A percentile compares a stretch with the other conserved stretches of the same genome.
Evolutionary conservation across 2,329 filamentous ascomycete genomes (phyloP).

Genomic region (Sporothrix humicola): DNA sequence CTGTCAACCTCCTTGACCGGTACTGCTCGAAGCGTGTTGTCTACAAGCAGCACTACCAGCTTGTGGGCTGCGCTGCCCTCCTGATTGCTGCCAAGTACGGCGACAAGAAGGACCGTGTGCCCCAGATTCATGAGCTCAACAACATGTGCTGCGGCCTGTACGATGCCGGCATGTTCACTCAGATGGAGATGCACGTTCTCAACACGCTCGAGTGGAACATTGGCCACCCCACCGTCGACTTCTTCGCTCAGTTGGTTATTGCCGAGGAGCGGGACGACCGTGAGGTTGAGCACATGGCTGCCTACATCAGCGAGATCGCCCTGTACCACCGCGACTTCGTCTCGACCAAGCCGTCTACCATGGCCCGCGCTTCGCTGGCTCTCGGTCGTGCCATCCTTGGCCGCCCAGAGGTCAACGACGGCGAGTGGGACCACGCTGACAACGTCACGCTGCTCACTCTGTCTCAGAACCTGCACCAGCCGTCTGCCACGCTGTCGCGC

Average conservation of each 20-base stretch:
- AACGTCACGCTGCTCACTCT: conserved; percentile 67
- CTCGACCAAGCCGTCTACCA: conserved; percentile 85
- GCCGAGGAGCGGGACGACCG: conserved; percentile 78
- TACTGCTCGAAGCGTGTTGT: conserved; percentile 98
- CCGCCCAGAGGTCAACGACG: conserved; percentile 75
- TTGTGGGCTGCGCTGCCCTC: conserved; percentile 93
- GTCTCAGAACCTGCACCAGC: conserved; percentile 64
- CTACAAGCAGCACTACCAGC: conserved; percentile 98
- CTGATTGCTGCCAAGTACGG: conserved; percentile 98
- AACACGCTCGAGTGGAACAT: conserved; percentile 97
- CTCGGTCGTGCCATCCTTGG: conserved; percentile 85
- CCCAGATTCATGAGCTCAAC: conserved; percentile 94
- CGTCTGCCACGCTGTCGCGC: conserved; percentile 62
- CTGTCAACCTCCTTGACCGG: conserved; percentile 93
- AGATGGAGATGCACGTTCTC: conserved; percentile 99
- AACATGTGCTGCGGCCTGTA: conserved; percentile 99
- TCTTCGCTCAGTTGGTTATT: conserved; percentile 86
- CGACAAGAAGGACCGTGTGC: conserved; percentile 98
- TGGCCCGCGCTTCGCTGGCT: conserved; percentile 85
- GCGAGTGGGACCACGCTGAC: conserved; percentile 77
- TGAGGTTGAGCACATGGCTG: conserved; percentile 92
- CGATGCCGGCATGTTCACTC: conserved; percentile 99
- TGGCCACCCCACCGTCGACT: conserved; percentile 93
- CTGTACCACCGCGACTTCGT: conserved; percentile 98
- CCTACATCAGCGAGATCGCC: conserved; percentile 93